Percentiles rank a stretch among this genome's conserved stretches.
phyloP scores from a whole-genome alignment of 2,329 filamentous ascomycete species.

The Torrubiellomyces zombiae region DNA sequence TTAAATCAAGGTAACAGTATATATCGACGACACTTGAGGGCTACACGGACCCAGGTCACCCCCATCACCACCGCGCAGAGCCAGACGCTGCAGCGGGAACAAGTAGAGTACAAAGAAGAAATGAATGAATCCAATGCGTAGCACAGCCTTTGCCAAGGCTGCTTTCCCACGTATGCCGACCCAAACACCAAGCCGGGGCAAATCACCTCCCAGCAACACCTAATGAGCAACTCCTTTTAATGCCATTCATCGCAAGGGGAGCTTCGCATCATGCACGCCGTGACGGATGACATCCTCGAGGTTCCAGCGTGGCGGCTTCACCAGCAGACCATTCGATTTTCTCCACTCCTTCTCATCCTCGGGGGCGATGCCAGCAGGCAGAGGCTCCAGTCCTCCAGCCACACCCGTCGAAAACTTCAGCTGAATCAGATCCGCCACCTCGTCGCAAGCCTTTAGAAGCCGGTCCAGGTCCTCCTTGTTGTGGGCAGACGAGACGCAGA shows the following conservation, averaged over 20 bases:
- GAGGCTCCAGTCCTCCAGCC: slow-evolving; percentile 67
- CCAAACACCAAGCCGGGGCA: slow-evolving; percentile 7
- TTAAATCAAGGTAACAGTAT: too few species aligned
- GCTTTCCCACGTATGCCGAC: too few species aligned
- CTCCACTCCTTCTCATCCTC: slow-evolving; percentile 58
- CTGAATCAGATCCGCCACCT: slow-evolving; percentile 81
- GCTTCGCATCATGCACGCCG: slow-evolving; percentile 61
- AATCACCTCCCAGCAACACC: too few species aligned
- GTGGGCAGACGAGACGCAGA: slow-evolving; percentile 90
- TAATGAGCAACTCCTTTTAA: too few species aligned
- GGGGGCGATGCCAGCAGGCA: slow-evolving; percentile 52
- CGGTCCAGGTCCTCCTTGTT: slow-evolving; percentile 97
- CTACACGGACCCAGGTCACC: too few species aligned
- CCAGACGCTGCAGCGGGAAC: too few species aligned
- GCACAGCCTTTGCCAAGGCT: too few species aligned
- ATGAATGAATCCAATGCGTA: too few species aligned
- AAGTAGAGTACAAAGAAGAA: too few species aligned
- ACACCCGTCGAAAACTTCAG: slow-evolving; percentile 95
- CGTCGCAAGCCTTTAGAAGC: slow-evolving; percentile 73
- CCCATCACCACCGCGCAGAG: too few species aligned
- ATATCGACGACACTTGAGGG: too few species aligned
- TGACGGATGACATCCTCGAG: slow-evolving; percentile 66
- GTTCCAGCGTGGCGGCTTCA: slow-evolving; percentile 65
- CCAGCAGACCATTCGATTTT: slow-evolving; percentile 45
- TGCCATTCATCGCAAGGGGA: slow-evolving; percentile 46